Evolutionary conservation across 2,329 filamentous ascomycete species (phyloP), one percentile per base, ranked within the genome.

Genomic region (Sporothrix variecibatus): DNA sequence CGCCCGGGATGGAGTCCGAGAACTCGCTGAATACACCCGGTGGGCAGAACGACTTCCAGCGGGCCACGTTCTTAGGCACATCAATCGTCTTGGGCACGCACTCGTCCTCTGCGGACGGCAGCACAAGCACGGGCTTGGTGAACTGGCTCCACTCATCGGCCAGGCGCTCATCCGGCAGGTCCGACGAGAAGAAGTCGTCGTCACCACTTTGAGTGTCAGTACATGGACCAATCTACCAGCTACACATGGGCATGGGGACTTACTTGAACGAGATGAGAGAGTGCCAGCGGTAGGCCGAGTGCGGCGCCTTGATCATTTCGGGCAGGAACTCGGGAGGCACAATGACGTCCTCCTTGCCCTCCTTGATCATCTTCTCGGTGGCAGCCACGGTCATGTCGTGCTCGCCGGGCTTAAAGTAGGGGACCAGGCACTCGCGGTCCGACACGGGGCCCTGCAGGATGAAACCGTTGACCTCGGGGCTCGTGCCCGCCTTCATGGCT

Each of bases 181-280:
- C 93, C 2, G 90, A 91, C n/a, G 92, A 95, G 83, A 97, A 97
- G 79, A 93, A 94, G 80, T 97, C 95, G 80, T 98, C 95, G 74
- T 93, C 92, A 11, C 91, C 92, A 5, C 90, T 89, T 56, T n/a
- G 15, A 7, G 73, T 34, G 38, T 71, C n/a, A 60, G 58, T 51
- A 77, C 46, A 20, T 23, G 9, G 51, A 4, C 6, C 5, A 1
- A 28, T 34, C 9, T 6, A 9, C 58, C 2, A 38, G 28, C 51
- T 56, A 23, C 51, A n/a, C 51, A 56, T 23, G n/a, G 34, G 12
- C 5, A 34, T 34, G 7, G 23, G 7, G 3, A 82, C 87, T 76
- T 80, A 89, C 88, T 87, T 87, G 69, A 82, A 82, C 31, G 83
- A 83, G 38, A 82, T 80, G 5, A 90, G 81, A 38, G 88, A 87